Conservation (phyloP, 164 flowering plant genomes). For the Vitis riparia region DNA sequence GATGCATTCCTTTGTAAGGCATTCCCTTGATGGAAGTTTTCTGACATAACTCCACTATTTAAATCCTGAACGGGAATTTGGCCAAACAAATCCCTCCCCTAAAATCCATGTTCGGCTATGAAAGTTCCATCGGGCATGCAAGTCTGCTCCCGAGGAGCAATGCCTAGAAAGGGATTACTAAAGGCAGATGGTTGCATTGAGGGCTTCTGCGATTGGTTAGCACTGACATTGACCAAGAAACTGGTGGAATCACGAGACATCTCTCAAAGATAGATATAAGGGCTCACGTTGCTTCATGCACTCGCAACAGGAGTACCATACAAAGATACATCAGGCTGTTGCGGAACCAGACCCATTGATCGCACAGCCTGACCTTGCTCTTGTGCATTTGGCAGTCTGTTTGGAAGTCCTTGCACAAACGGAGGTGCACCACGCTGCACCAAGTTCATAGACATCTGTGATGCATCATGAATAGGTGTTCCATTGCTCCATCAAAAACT, state of each 20-base stretch:
- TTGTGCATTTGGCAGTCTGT: conserved; percentile 38
- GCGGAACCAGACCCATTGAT: conserved; percentile 35
- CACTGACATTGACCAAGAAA: conserved; percentile 29
- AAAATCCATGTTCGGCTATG: conserved; percentile 13
- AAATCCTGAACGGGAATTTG: too few species aligned
- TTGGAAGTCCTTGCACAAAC: background rate
- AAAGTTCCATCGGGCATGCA: conserved; percentile 31
- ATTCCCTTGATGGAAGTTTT: conserved; percentile 34
- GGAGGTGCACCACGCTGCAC: conserved; percentile 41
- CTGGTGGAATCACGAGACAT: conserved; percentile 37
- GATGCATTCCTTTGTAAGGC: conserved; percentile 30
- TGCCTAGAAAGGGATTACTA: conserved; percentile 37
- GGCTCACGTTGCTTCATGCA: conserved; percentile 39
- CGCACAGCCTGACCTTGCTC: conserved; percentile 40
- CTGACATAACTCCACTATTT: conserved; percentile 8
- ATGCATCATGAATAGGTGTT: conserved; percentile 35
- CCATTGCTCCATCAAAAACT: background rate
- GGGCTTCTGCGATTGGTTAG: conserved; percentile 37
- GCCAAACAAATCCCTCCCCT: too few species aligned
- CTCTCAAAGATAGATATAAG: conserved; percentile 46
- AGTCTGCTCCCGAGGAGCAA: conserved; percentile 34
- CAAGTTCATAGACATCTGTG: conserved; percentile 52
- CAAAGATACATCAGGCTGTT: conserved; percentile 48
- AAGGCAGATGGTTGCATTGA: conserved; percentile 36
- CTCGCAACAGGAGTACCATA: conserved; percentile 56